A percentile compares a stretch with the other conserved stretches of the same genome.
These are phyloP conservation scores for Nidularia pulvinata DNA, from an alignment of 768 basidiomycete genomes.

Conservation along the genomic window DNA sequence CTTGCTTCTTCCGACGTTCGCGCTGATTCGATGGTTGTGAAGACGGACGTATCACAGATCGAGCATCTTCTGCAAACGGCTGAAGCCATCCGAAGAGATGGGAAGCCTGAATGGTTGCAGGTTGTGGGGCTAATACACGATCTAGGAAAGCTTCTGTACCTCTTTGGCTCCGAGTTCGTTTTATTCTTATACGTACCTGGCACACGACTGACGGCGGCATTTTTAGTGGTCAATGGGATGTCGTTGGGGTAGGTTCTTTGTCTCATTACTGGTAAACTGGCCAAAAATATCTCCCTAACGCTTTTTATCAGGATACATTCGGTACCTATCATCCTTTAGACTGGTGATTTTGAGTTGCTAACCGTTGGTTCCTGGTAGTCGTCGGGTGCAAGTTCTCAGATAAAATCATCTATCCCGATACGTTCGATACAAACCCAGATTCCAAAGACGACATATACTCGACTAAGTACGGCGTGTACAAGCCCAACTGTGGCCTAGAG, in stretches of 20 bases:
- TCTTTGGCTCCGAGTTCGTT: conserved; percentile 60
- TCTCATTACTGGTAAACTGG: neutral
- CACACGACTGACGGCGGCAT: neutral
- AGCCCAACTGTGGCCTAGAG: conserved; percentile 67
- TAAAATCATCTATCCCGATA: conserved; percentile 67
- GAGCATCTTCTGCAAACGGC: conserved; percentile 83
- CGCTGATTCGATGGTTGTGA: neutral
- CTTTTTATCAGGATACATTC: conserved; percentile 22
- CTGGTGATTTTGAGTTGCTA: too few species aligned
- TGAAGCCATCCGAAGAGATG: conserved; percentile 73
- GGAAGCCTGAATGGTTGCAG: conserved; percentile 85
- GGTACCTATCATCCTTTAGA: conserved; percentile 7
- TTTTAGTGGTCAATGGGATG: conserved; percentile 75
- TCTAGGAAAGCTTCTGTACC: conserved; percentile 74
- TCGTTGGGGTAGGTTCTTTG: conserved; percentile 60
- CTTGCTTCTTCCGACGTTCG: neutral
- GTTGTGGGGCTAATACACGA: conserved; percentile 79
- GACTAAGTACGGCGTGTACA: conserved; percentile 64
- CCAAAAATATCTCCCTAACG: conserved; percentile 1
- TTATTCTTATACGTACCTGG: neutral
- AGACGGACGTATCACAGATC: conserved; percentile 73
- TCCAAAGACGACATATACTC: conserved; percentile 55
- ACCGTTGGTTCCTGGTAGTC: conserved; percentile 20
- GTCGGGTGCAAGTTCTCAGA: conserved; percentile 80
- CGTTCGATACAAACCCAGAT: conserved; percentile 66